Base-by-base conservation (phyloP, 1,284 basidiomycete species). In the Rhizoctonia solani region DNA sequence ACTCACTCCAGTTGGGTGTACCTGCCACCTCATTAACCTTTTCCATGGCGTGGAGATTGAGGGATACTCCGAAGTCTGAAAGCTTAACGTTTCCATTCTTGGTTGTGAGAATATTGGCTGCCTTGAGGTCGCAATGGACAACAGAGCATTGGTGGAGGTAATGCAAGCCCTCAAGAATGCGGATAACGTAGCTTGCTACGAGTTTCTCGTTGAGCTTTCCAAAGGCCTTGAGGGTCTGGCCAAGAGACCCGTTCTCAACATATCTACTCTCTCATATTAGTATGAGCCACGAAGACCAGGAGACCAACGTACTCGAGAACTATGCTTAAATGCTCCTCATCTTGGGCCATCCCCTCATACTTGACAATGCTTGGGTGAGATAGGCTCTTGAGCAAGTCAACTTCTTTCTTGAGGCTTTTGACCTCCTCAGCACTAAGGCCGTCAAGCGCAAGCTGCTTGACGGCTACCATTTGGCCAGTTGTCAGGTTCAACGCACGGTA, bases 51-150 rank as follows among this genome's bases (percentile, higher is more conserved):
- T 96, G 92, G 78, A 99, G 89, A 70, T 97, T 98, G 58, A 98
- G 90, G n/a, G 95, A 98, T 13, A 99, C 92, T 69, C 96, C 96
- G 78, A 99, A 98, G 78, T 99, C 96, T 34, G 96, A 95, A 11
- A 99, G 83, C 79, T 99, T 99, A 77, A 98, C 92, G 76, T 99
- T 98, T 34, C 96, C 96, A 68, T 89, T 93, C 79, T 94, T 93
- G 68, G 97, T 98, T 58, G 96, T 98, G 44, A 99, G 85, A 76
- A 99, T 98, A 77, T 98, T 99, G 67, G 97, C 96, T 1, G 96
- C 95, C 79, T 99, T 99, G 77, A 98, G 89, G 78, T 99, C 96
- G 74, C 94, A 92, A 73, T 92, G 89, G 13, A 92, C 89, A 66
- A 92, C 89, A 68, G 71, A 56, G 74, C 86, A 87, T 70, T 81